These are phyloP conservation scores for Alternaria viburni DNA, from an alignment of 2,329 filamentous ascomycete species.

Conservation along the genomic window DNA sequence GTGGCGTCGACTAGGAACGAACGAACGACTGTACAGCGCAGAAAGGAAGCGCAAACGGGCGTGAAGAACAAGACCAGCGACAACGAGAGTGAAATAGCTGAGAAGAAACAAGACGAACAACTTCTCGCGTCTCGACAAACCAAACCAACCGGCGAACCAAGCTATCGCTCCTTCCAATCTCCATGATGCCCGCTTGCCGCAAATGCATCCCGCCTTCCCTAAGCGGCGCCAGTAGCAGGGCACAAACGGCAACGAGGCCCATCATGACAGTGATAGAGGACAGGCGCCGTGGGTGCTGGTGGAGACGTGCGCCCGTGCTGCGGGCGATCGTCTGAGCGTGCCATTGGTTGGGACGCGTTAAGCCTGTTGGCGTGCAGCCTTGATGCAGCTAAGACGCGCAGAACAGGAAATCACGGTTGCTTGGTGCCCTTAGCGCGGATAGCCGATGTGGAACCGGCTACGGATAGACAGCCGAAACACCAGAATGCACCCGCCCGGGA, in stretches of 20 bases:
- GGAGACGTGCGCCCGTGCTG: constrained; percentile 2
- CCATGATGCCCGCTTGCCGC: neutral
- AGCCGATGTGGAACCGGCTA: neutral
- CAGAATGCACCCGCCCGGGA: neutral
- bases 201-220: neutral
- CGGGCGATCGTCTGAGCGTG: neutral
- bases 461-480: neutral
- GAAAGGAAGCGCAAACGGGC: neutral
- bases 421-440: neutral
- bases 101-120: neutral
- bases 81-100: neutral
- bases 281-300: neutral
- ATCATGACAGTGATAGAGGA: constrained; percentile 1
- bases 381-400: constrained; percentile 10
- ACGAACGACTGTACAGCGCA: neutral
- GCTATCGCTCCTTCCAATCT: constrained; percentile 8
- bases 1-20: neutral
- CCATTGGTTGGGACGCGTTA: constrained; percentile 5
- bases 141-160: neutral
- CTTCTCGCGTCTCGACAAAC: neutral
- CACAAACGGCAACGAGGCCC: constrained; percentile 2
- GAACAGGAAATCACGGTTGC: neutral
- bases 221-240: constrained; percentile 3
- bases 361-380: constrained; percentile 4
- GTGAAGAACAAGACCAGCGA: neutral